phyloP scores from a whole-genome alignment of 1,139 yeast species.

The Kluyveromyces sp. region DNA sequence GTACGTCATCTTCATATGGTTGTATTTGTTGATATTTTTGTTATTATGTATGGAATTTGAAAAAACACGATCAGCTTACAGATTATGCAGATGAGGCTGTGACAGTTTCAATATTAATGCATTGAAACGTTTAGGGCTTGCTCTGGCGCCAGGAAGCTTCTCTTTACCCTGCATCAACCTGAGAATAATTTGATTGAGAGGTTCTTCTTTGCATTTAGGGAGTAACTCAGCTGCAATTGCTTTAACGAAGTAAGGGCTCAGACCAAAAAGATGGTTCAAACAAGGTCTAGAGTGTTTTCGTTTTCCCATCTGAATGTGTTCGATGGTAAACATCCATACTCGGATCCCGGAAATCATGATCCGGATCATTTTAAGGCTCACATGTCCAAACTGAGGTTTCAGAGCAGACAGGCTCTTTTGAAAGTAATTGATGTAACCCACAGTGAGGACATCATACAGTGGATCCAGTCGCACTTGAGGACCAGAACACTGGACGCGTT shows the following conservation, averaged over 20 bases:
- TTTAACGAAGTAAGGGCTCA: not conserved
- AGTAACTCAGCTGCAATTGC: not conserved
- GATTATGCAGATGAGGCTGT: not conserved
- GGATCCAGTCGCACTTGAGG: constrained; percentile 49
- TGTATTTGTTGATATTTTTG: not conserved
- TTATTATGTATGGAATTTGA: too few species aligned
- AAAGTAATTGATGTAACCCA: constrained; percentile 57
- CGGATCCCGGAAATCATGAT: constrained; percentile 70
- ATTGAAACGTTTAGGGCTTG: too few species aligned
- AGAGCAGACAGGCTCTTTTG: constrained; percentile 47
- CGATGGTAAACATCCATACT: constrained; percentile 24
- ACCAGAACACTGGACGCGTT: constrained; percentile 56
- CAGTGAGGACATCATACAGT: constrained; percentile 47
- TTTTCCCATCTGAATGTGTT: constrained; percentile 27
- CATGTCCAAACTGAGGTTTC: constrained; percentile 55
- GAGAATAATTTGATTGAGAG: too few species aligned
- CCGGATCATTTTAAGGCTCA: constrained; percentile 55
- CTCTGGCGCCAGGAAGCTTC: too few species aligned
- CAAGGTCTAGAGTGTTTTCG: constrained; percentile 10
- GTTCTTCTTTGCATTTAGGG: too few species aligned
- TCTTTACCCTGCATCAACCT: too few species aligned
- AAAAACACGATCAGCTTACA: not conserved
- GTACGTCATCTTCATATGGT: not conserved
- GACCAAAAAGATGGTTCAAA: not conserved
- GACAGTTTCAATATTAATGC: not conserved